Percentiles rank a stretch among this genome's conserved stretches.
These are phyloP conservation scores for Colletotrichum sp. DNA, from an alignment of 2,329 filamentous ascomycete genomes.

Conservation along the genomic window DNA sequence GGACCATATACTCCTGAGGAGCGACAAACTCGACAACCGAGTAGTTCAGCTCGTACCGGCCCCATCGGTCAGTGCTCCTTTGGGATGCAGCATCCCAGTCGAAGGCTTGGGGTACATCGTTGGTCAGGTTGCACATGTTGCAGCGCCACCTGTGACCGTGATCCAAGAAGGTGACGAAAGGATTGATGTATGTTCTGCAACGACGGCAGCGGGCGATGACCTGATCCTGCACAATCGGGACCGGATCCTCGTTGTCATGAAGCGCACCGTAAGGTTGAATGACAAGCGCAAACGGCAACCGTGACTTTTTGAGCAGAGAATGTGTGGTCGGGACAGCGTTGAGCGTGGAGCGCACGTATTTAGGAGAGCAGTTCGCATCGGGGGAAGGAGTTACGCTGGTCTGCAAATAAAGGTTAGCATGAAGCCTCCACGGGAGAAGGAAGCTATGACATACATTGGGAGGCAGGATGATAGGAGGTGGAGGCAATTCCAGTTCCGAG, in stretches of 20 bases:
- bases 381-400: conserved; percentile 91
- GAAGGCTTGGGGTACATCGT: conserved; percentile 98
- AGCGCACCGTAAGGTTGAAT: conserved; percentile 95
- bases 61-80: conserved; percentile 90
- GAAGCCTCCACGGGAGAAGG: not conserved
- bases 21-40: conserved; percentile 98
- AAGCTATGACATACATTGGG: conserved; percentile 74
- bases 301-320: conserved; percentile 94
- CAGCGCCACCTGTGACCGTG: conserved; percentile 98
- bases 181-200: conserved; percentile 97
- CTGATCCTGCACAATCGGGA: conserved; percentile 94
- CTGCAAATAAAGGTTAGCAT: conserved; percentile 46
- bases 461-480: conserved; percentile 88
- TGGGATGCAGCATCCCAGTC: conserved; percentile 96
- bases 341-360: conserved; percentile 93
- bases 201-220: conserved; percentile 95
- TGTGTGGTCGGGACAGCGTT: conserved; percentile 94
- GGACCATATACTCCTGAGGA: conserved; percentile 99
- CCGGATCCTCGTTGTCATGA: conserved; percentile 88
- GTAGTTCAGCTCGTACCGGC: conserved; percentile 91
- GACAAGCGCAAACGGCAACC: conserved; percentile 91
- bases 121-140: conserved; percentile 99
- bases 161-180: conserved; percentile 94
- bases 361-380: conserved; percentile 87
- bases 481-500: conserved; percentile 87